Evolutionary conservation across 805 yeast species (phyloP).

Genomic region (Cyberlindnera sargentensis): DNA sequence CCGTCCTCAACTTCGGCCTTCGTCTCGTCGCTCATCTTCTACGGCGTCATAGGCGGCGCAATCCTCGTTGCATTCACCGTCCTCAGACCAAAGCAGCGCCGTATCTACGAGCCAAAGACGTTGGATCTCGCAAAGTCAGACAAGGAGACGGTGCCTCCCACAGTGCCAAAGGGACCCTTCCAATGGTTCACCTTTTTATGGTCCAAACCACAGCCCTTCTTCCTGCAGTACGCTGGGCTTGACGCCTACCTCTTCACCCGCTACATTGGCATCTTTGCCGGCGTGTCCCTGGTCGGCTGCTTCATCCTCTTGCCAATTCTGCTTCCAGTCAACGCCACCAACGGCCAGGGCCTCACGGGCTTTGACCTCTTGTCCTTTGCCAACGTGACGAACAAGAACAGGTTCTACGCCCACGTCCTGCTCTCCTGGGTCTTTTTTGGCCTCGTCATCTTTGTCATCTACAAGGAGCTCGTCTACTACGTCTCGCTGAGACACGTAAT

Average conservation of each 20-base stretch:
- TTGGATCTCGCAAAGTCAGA: conserved; percentile 51
- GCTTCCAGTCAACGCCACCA: conserved; percentile 69
- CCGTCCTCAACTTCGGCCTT: conserved; percentile 70
- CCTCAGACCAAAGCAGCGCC: conserved; percentile 54
- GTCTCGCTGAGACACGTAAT: conserved; percentile 64
- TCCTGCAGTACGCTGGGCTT: conserved; percentile 62
- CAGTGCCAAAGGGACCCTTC: conserved; percentile 40
- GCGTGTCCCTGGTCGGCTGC: conserved; percentile 12
- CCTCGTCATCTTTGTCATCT: conserved; percentile 53
- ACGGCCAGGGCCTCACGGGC: conserved; percentile 48
- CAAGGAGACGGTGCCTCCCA: conserved; percentile 17
- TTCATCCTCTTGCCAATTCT: conserved; percentile 41
- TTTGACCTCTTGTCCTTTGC: conserved; percentile 60
- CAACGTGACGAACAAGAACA: conserved; percentile 54
- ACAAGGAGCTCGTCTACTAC: conserved; percentile 69
- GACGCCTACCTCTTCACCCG: conserved; percentile 76
- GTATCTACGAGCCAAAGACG: conserved; percentile 80
- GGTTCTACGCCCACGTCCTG: conserved; percentile 69
- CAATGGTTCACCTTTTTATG: conserved; percentile 51
- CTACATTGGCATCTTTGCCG: conserved; percentile 48
- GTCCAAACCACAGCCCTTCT: conserved; percentile 49
- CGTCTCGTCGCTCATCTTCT: conserved; percentile 62
- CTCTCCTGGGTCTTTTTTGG: conserved; percentile 72
- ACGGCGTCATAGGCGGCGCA: conserved; percentile 50
- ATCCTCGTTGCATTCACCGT: conserved; percentile 56